Percentiles rank a stretch among this genome's conserved stretches.
Evolutionary conservation across 164 flowering plant species (phyloP).

Genomic region (Dillenia suffruticosa): DNA sequence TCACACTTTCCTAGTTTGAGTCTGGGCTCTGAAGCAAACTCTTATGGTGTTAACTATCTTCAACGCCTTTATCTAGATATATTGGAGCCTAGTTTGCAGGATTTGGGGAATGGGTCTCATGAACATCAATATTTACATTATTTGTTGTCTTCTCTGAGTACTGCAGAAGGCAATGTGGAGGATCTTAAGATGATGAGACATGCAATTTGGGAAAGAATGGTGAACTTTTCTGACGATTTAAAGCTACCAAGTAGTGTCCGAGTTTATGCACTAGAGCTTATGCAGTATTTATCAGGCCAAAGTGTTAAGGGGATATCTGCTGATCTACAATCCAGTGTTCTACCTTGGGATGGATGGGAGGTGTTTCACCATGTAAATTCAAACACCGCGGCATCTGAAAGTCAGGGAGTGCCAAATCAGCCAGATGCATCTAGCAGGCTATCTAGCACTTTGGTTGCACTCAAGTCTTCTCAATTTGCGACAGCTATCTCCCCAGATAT

Average conservation of each 20-base stretch:
- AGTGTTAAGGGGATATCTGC: slow-evolving; percentile 34
- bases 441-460: slow-evolving; percentile 73
- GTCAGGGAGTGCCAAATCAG: slow-evolving; percentile 25
- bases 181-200: slow-evolving; percentile 51
- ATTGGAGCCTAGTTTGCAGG: slow-evolving; percentile 50
- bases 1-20: slow-evolving; percentile 15
- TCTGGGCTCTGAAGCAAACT: slow-evolving; percentile 6
- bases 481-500: slow-evolving; percentile 53
- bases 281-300: slow-evolving; percentile 67
- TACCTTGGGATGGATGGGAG: slow-evolving; percentile 92
- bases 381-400: slow-evolving; percentile 22
- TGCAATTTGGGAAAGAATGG: slow-evolving; percentile 72
- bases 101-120: slow-evolving; percentile 31
- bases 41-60: slow-evolving; percentile 33
- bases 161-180: slow-evolving; percentile 58
- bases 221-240: slow-evolving; percentile 57
- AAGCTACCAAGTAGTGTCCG: slow-evolving; percentile 63
- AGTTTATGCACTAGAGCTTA: slow-evolving; percentile 67
- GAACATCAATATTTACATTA: slow-evolving; percentile 37
- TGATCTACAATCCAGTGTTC: slow-evolving; percentile 37
- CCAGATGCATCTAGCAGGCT: slow-evolving; percentile 48
- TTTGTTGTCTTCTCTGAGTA: slow-evolving; percentile 62
- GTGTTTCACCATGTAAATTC: slow-evolving; percentile 24
- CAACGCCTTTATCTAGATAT: slow-evolving; percentile 47
- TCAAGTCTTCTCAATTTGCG: slow-evolving; percentile 72